phyloP scores from a whole-genome alignment of 2,329 filamentous ascomycete species.

The Epichloe aotearoae region DNA sequence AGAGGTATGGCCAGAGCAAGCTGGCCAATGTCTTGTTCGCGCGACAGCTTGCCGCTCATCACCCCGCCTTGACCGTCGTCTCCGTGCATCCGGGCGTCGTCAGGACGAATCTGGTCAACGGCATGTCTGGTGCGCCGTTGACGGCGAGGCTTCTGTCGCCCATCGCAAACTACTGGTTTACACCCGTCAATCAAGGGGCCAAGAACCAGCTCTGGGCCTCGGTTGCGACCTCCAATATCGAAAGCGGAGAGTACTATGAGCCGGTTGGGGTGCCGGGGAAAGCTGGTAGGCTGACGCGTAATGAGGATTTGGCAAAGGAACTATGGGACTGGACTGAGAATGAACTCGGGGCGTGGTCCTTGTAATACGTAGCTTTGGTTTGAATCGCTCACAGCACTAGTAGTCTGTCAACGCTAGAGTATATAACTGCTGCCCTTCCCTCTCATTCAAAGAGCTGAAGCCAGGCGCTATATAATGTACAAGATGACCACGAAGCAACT shows the following conservation, averaged over 20 bases:
- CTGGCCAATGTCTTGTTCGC: slow-evolving; percentile 18
- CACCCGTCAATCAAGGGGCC: slow-evolving; percentile 19
- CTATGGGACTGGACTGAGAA: slow-evolving; percentile 24
- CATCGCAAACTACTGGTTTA: slow-evolving; percentile 9
- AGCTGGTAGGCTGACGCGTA: slow-evolving; percentile 10
- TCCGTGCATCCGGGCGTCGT: slow-evolving; percentile 18
- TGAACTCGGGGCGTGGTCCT: slow-evolving; percentile 12
- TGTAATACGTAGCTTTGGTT: background rate
- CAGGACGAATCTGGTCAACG: slow-evolving; percentile 14
- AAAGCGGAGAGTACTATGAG: slow-evolving; percentile 20
- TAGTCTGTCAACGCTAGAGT: too few species aligned
- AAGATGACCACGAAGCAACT: background rate
- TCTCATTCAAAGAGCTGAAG: background rate
- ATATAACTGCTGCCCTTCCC: too few species aligned
- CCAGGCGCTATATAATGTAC: background rate
- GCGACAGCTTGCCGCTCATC: slow-evolving; percentile 13
- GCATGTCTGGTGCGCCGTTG: slow-evolving; percentile 5
- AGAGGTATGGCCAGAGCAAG: slow-evolving; percentile 19
- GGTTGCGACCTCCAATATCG: slow-evolving; percentile 17
- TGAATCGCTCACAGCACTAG: too few species aligned
- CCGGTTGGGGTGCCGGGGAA: slow-evolving; percentile 16
- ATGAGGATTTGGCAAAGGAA: slow-evolving; percentile 16
- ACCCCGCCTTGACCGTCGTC: slow-evolving; percentile 13
- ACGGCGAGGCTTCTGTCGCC: slow-evolving; percentile 6
- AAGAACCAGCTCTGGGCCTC: slow-evolving; percentile 31